Evolutionary conservation across 2,329 filamentous ascomycete genomes (phyloP), one percentile per base, ranked within the genome.

Genomic region (Ophiostoma sp.): DNA sequence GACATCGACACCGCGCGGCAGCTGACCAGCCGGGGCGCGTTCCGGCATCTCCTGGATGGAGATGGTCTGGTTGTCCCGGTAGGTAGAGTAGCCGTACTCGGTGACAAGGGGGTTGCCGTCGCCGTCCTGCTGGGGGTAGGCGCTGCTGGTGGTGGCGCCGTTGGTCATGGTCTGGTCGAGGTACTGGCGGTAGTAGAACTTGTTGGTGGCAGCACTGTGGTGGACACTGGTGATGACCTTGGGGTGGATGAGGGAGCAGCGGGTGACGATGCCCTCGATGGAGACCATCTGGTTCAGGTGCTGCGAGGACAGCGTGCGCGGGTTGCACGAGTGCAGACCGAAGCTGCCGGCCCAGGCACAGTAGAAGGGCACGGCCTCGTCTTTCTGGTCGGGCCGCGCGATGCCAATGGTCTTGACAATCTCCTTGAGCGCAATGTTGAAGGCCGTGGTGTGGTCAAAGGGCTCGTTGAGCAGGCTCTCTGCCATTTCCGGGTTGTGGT

Each of bases 41-140:
- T 99, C 95, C 0, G 95, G 95, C 95, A 99, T 99, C 82, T 99
- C 95, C 81, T 99, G 95, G 74, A 99, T 97, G 0, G 94, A 97
- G 72, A 99, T 93, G 20, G 92, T 97, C 79, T 99, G 95, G 78
- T 99, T 95, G 78, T 99, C 95, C 77, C 94, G 87, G 81, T 97
- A 99, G 68, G 91, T 95, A 79, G 90, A 96, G 81, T 96, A 94
- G 33, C 95, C 95, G 78, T 98, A 99, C 78, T 99, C 95, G 3
- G 95, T 99, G 71, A 93, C 87, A 27, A 99, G 85, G 3, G 94
- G 91, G 77, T 98, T 97, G 72, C 94, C 93, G 11, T 97, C 89
- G 60, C 94, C 93, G 77, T 98, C 94, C 77, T 97, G 91, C 74
- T 94, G 93, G 5, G 94, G 94, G 77, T 98, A 98, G 11, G 97